Evolutionary conservation across 2,329 filamentous ascomycete genomes (phyloP).

Genomic region (Monascus ruber): DNA sequence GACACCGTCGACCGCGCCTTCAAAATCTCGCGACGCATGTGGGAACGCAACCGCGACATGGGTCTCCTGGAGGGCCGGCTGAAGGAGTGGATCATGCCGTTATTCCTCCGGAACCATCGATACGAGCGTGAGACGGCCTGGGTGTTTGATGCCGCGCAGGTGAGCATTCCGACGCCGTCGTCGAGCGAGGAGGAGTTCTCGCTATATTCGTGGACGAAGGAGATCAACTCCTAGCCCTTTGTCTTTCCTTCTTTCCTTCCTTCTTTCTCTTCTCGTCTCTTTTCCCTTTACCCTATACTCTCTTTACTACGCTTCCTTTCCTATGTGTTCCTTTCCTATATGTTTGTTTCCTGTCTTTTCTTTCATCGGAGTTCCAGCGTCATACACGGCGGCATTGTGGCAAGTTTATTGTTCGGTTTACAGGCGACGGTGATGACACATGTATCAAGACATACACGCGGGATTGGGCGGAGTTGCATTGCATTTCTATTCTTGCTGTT

Average conservation of each 20-base stretch:
- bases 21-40: conserved; percentile 27
- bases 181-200: conserved; percentile 14
- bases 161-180: conserved; percentile 17
- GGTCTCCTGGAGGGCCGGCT: conserved; percentile 24
- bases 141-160: conserved; percentile 26
- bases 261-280: background rate
- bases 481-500: too few species aligned
- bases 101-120: conserved; percentile 19
- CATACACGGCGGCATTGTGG: too few species aligned
- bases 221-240: too few species aligned
- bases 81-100: conserved; percentile 28
- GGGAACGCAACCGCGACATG: conserved; percentile 29
- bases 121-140: conserved; percentile 20
- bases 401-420: too few species aligned
- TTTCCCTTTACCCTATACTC: background rate
- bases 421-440: too few species aligned
- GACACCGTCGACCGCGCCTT: conserved; percentile 28
- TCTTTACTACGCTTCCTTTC: background rate
- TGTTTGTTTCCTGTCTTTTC: background rate
- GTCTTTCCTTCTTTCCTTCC: background rate
- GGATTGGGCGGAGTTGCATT: too few species aligned
- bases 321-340: background rate
- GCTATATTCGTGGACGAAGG: conserved; percentile 7
- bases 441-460: too few species aligned
- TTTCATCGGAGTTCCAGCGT: background rate